These are phyloP conservation scores for Nemania sp. DNA, from an alignment of 2,329 filamentous ascomycete species.

Conservation along the genomic window DNA sequence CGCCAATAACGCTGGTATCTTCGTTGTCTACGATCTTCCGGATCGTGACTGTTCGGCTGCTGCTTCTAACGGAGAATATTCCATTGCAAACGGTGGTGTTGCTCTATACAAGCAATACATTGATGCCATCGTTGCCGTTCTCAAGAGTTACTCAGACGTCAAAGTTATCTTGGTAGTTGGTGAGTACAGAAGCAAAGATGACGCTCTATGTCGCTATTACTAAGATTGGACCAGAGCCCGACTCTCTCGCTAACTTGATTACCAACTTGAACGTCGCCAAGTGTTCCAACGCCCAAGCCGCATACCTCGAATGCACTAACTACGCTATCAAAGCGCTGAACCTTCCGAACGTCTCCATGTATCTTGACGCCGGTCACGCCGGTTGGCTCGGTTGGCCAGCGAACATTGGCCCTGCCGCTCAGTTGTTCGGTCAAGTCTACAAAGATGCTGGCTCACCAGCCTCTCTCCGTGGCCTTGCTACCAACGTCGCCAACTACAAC, in stretches of 20 bases:
- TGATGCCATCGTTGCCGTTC: slow-evolving; percentile 58
- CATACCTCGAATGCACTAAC: slow-evolving; percentile 63
- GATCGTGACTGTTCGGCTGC: slow-evolving; percentile 69
- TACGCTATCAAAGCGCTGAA: slow-evolving; percentile 66
- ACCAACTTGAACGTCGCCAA: slow-evolving; percentile 66
- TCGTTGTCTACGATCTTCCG: slow-evolving; percentile 69
- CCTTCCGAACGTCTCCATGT: slow-evolving; percentile 68
- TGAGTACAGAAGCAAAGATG: slow-evolving; percentile 44
- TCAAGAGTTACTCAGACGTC: slow-evolving; percentile 59
- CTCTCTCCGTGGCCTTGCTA: slow-evolving; percentile 65
- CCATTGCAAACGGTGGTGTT: slow-evolving; percentile 62
- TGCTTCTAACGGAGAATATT: slow-evolving; percentile 68
- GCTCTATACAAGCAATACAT: slow-evolving; percentile 69
- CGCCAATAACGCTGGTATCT: slow-evolving; percentile 60
- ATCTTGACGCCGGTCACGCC: slow-evolving; percentile 68
- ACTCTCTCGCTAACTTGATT: slow-evolving; percentile 69
- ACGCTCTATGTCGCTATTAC: slow-evolving; percentile 18
- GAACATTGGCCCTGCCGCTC: slow-evolving; percentile 63
- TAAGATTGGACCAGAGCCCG: slow-evolving; percentile 59
- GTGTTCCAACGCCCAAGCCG: slow-evolving; percentile 60
- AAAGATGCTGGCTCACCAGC: slow-evolving; percentile 62
- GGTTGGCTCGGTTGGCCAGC: slow-evolving; percentile 70
- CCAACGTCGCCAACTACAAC: slow-evolving; percentile 72
- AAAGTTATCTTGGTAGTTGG: slow-evolving; percentile 60
- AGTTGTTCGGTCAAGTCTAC: slow-evolving; percentile 62